These are phyloP conservation scores for Amanita subjunquillea DNA, from an alignment of 768 basidiomycete genomes.

Conservation along the genomic window DNA sequence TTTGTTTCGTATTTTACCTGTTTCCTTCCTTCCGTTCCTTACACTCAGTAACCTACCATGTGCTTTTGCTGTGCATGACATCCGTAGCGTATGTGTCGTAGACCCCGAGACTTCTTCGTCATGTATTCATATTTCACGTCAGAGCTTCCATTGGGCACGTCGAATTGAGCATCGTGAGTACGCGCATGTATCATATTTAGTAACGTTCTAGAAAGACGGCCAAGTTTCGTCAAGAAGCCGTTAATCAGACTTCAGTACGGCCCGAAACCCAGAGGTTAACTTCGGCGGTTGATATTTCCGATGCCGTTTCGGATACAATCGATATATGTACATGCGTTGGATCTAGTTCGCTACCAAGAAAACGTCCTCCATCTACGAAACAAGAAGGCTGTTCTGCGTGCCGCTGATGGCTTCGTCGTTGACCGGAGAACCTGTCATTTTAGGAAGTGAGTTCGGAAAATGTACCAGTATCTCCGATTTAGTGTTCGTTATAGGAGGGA, in stretches of 20 bases:
- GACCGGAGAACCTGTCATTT: not conserved
- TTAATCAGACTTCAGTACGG: not conserved
- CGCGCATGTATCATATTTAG: not conserved
- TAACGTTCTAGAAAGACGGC: not conserved
- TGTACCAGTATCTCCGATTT: not conserved
- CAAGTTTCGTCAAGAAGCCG: not conserved
- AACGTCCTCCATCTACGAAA: not conserved
- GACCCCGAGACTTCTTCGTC: not conserved
- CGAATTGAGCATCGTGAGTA: not conserved
- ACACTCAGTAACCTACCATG: not conserved
- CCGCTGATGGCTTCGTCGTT: not conserved
- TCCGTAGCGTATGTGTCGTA: not conserved
- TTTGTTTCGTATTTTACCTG: not conserved
- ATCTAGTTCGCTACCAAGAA: not conserved
- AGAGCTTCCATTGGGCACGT: not conserved
- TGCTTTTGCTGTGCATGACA: not conserved
- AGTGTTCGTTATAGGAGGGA: not conserved
- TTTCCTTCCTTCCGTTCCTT: not conserved
- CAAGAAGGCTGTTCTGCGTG: not conserved
- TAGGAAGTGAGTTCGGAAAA: not conserved
- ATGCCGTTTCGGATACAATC: not conserved
- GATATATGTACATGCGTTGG: not conserved
- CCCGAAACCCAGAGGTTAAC: not conserved
- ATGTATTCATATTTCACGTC: not conserved
- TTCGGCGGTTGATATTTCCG: not conserved